These are phyloP conservation scores for Grosmannia clavigera DNA, from an alignment of 2,329 filamentous ascomycete species.

Conservation along the genomic window DNA sequence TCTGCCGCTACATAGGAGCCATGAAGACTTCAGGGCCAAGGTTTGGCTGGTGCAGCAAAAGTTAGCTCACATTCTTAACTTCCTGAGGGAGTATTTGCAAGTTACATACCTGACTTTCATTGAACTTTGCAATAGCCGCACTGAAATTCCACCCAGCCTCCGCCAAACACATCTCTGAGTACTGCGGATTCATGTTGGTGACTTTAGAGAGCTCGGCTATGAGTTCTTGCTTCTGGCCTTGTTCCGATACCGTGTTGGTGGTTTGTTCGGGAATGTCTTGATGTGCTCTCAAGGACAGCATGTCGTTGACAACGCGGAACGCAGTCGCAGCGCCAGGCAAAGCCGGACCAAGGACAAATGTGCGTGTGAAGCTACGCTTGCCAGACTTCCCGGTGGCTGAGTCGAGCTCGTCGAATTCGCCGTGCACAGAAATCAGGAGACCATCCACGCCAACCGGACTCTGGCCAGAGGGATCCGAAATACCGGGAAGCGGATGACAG, in stretches of 20 bases:
- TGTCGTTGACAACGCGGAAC: conserved; percentile 68
- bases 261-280: conserved; percentile 32
- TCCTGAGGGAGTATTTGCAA: not conserved
- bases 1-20: conserved; percentile 1
- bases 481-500: conserved; percentile 59
- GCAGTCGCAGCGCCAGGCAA: conserved; percentile 42
- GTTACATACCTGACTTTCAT: conserved; percentile 55
- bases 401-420: conserved; percentile 70
- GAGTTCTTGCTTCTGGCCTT: conserved; percentile 51
- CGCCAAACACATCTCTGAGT: conserved; percentile 67
- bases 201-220: conserved; percentile 62
- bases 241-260: conserved; percentile 12
- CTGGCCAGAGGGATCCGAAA: conserved; percentile 56
- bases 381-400: conserved; percentile 39
- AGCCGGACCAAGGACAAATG: conserved; percentile 67
- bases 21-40: conserved; percentile 12
- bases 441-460: conserved; percentile 59
- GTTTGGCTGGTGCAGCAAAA: conserved; percentile 4
- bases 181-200: conserved; percentile 70
- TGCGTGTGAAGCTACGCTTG: conserved; percentile 70
- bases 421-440: conserved; percentile 66
- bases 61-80: conserved; percentile 1
- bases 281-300: conserved; percentile 61
- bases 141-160: conserved; percentile 73
- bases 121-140: conserved; percentile 62